These are phyloP conservation scores for Aspergillus ochraceus DNA, from an alignment of 2,329 filamentous ascomycete genomes.

Conservation along the genomic window DNA sequence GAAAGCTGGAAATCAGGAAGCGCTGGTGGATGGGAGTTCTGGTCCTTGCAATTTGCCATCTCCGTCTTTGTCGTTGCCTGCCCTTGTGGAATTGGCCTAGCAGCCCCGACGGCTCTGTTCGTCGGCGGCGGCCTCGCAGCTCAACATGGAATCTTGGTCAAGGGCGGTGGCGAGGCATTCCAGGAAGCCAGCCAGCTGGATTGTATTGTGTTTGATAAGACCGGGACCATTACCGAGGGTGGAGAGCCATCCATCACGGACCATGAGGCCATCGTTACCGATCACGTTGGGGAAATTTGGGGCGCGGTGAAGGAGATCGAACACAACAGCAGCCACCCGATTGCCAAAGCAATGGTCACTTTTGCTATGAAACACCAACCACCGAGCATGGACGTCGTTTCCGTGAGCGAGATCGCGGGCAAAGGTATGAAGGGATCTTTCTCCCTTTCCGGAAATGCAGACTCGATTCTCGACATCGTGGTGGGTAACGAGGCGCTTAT, in stretches of 20 bases:
- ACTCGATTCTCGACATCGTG: neutral
- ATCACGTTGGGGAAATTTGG: slow-evolving; percentile 41
- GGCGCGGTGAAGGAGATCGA: slow-evolving; percentile 54
- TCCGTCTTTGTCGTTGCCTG: slow-evolving; percentile 85
- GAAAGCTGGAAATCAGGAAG: slow-evolving; percentile 50
- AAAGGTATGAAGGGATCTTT: slow-evolving; percentile 59
- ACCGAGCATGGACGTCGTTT: slow-evolving; percentile 27
- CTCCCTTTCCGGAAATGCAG: slow-evolving; percentile 13
- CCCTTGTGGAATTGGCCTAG: slow-evolving; percentile 78
- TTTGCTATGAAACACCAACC: slow-evolving; percentile 45
- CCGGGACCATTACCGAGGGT: slow-evolving; percentile 73
- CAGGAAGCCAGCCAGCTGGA: slow-evolving; percentile 78
- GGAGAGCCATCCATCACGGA: slow-evolving; percentile 58
- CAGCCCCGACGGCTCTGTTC: slow-evolving; percentile 84
- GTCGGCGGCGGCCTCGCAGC: slow-evolving; percentile 79
- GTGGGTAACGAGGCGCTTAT: neutral
- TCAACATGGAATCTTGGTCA: slow-evolving; percentile 75
- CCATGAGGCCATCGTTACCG: slow-evolving; percentile 42
- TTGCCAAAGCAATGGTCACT: slow-evolving; percentile 55
- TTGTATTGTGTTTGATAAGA: slow-evolving; percentile 85
- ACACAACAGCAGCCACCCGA: slow-evolving; percentile 60
- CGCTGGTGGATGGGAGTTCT: slow-evolving; percentile 51
- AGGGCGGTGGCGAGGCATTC: slow-evolving; percentile 82
- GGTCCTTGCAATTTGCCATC: slow-evolving; percentile 68
- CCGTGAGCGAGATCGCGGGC: slow-evolving; percentile 56